These are phyloP conservation scores for Taiwanofungus camphoratus DNA, from an alignment of 1,284 basidiomycete genomes.

Conservation along the genomic window DNA sequence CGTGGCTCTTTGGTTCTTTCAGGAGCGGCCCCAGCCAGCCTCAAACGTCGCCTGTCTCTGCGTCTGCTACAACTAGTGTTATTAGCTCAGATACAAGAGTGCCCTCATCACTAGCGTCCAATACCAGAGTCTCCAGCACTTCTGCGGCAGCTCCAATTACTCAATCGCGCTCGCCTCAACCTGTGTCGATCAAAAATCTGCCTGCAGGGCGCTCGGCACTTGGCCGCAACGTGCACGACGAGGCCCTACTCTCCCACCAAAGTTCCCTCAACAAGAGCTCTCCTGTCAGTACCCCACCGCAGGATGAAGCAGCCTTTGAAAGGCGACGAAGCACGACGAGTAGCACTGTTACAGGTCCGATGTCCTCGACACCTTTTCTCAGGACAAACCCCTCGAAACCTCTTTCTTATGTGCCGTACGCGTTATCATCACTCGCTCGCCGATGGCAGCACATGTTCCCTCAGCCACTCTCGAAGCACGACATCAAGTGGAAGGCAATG, in stretches of 20 bases:
- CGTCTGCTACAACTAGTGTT: conserved; percentile 29
- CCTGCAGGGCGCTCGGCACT: conserved; percentile 30
- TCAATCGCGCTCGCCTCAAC: conserved; percentile 25
- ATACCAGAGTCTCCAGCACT: background rate
- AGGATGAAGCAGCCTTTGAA: conserved; percentile 50
- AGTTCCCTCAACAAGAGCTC: conserved; percentile 48
- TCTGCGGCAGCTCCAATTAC: conserved; percentile 5
- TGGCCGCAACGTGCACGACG: conserved; percentile 50
- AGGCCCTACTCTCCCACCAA: conserved; percentile 36
- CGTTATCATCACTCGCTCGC: conserved; percentile 67
- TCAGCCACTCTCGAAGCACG: conserved; percentile 70
- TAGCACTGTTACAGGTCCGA: conserved; percentile 36
- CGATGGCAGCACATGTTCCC: conserved; percentile 90
- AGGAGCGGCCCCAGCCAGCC: conserved; percentile 55
- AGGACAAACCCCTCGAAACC: conserved; percentile 65
- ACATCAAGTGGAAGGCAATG: conserved; percentile 91
- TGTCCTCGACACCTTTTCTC: conserved; percentile 43
- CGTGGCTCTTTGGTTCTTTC: conserved; percentile 75
- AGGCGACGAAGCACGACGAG: conserved; percentile 49
- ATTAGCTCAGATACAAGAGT: conserved; percentile 21
- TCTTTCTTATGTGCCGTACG: conserved; percentile 46
- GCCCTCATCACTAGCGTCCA: conserved; percentile 12
- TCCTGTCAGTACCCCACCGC: conserved; percentile 60
- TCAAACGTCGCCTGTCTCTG: conserved; percentile 49
- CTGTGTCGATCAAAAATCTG: conserved; percentile 51